phyloP scores from a whole-genome alignment of 129 eudicot genomes.

The Deinandra increscens region DNA sequence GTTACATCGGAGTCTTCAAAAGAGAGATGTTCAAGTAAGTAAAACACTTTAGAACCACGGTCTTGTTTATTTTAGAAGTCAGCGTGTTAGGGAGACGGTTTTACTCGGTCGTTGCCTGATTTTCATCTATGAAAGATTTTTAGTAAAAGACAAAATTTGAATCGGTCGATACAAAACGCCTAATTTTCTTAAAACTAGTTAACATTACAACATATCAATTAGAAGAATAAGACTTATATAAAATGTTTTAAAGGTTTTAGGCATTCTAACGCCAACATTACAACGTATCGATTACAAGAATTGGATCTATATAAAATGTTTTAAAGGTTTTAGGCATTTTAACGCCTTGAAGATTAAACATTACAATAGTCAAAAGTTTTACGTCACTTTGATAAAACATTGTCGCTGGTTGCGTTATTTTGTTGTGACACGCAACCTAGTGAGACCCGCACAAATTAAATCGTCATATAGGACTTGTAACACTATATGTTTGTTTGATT shows the following conservation, averaged over 20 bases:
- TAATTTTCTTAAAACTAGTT: not conserved
- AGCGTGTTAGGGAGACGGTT: too few species aligned
- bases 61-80: too few species aligned
- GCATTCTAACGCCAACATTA: not conserved
- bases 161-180: not conserved
- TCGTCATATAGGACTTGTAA: not conserved
- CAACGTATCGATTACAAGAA: too few species aligned
- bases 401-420: not conserved
- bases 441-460: not conserved
- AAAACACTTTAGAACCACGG: not conserved
- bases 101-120: too few species aligned
- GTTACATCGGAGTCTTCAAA: slow-evolving; percentile 47
- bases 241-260: not conserved
- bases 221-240: not conserved
- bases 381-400: not conserved
- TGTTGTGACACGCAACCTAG: not conserved
- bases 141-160: too few species aligned
- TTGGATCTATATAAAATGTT: not conserved
- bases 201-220: too few species aligned
- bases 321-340: not conserved
- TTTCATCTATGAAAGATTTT: too few species aligned
- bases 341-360: not conserved
- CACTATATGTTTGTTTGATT: not conserved
- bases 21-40: slow-evolving; percentile 61
- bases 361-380: not conserved